Base-by-base conservation (phyloP, 2,329 filamentous ascomycete genomes). In the Alternaria brassicae region DNA sequence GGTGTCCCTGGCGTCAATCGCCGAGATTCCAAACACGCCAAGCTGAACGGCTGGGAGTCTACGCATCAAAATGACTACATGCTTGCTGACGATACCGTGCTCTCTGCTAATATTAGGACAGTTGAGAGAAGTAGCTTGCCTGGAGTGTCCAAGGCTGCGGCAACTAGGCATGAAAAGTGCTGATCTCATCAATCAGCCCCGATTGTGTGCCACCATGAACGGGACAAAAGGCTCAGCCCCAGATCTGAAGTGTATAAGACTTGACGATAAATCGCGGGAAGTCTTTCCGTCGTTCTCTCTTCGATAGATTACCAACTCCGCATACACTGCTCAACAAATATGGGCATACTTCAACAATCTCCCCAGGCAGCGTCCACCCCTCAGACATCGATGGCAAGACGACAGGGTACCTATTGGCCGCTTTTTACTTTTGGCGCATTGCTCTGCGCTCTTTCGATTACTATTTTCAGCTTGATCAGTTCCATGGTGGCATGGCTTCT, bases 401-500 rank as follows among this genome's bases (percentile, higher is more conserved):
- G 45, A 41, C 42, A 17, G 13, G 44, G 36, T 17, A 44, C 23
- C 23, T 62, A 66, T 36, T 59, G 70, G 58, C 55, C 63, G 23
- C 65, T 76, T 6, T 67, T 73, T 30, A 17, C 62, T 4, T 68
- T 67, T 9, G 70, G 63, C 42, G 58, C 60, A 7, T 21, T 72
- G 7, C 73, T 76, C 25, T 72, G 71, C 1, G 68, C 68, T 9
- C 60, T 75, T 8, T 76, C 72, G 7, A 74, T 75, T 17, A 54
- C 69, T 15, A 71, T 73, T 34, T 61, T 76, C 10, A 72, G 66
- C 5, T 53, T 76, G 13, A 69, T 75, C 40, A 72, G 67, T 52
- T 75, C 71, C 36, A 74, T 73, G 72, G 72, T 76, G n/a, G 68
- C 61, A n/a, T 76, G 68, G 48, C 53, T 75, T 2, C 73, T 71